These are phyloP conservation scores for Aspergillus hortae DNA, from an alignment of 2,329 filamentous ascomycete genomes.

Conservation along the genomic window DNA sequence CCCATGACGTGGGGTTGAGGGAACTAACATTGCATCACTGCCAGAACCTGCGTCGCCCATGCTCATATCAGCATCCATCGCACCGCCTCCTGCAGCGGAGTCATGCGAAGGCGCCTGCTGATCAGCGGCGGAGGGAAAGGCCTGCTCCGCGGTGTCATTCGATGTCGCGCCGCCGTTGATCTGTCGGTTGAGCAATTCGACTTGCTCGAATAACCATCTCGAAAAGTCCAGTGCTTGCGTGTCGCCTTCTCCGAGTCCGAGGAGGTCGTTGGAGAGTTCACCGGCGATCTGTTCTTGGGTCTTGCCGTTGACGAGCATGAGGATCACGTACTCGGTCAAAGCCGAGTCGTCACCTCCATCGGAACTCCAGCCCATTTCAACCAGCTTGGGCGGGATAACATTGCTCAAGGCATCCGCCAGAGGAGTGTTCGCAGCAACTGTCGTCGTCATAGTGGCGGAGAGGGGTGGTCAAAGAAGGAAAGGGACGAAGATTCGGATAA, in stretches of 20 bases:
- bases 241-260: constrained; percentile 78
- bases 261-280: constrained; percentile 83
- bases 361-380: constrained; percentile 88
- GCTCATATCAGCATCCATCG: constrained; percentile 71
- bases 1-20: not conserved
- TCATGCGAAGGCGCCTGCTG: constrained; percentile 29
- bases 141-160: constrained; percentile 23
- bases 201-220: constrained; percentile 88
- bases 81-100: constrained; percentile 25
- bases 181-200: constrained; percentile 64
- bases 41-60: constrained; percentile 59
- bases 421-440: constrained; percentile 73
- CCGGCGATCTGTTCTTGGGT: constrained; percentile 82
- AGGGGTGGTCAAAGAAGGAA: constrained; percentile 1
- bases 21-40: constrained; percentile 39
- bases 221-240: constrained; percentile 79
- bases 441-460: constrained; percentile 63
- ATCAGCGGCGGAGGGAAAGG: constrained; percentile 32
- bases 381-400: constrained; percentile 83
- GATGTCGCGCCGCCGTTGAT: constrained; percentile 50
- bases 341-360: constrained; percentile 76
- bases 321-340: constrained; percentile 90
- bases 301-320: constrained; percentile 96
- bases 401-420: constrained; percentile 78
- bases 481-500: not conserved